Evolutionary conservation across 352 stramenopile species (phyloP).

Genomic region (Peronospora belbahrii): DNA sequence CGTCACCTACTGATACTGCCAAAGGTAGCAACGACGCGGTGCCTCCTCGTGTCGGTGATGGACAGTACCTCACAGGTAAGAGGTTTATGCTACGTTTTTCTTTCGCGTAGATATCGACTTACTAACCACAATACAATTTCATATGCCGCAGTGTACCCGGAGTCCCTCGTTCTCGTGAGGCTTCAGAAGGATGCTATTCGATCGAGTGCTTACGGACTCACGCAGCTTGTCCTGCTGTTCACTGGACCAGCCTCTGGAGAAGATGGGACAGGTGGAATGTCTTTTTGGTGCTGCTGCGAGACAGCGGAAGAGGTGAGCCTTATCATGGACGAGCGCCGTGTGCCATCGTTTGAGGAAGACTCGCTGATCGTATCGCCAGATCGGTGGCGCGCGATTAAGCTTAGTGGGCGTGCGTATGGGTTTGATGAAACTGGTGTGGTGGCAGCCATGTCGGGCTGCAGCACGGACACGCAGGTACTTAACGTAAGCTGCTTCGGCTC

Average conservation of each 20-base stretch:
- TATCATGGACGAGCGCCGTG: constrained; percentile 64
- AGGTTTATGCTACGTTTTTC: background rate
- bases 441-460: constrained; percentile 77
- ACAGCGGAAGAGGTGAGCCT: constrained; percentile 78
- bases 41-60: constrained; percentile 44
- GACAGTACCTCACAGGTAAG: constrained; percentile 67
- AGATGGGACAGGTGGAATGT: constrained; percentile 24
- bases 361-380: constrained; percentile 79
- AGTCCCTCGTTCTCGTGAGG: constrained; percentile 66
- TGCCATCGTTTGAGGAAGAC: constrained; percentile 58
- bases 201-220: constrained; percentile 68
- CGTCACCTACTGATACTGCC: constrained; percentile 13
- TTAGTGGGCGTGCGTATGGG: constrained; percentile 68
- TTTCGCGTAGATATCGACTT: background rate
- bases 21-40: constrained; percentile 6
- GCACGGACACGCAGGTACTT: constrained; percentile 72
- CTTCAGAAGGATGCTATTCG: constrained; percentile 68
- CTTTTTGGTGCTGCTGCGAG: constrained; percentile 84
- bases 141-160: constrained; percentile 50
- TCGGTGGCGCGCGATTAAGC: constrained; percentile 79
- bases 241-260: constrained; percentile 13
- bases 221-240: constrained; percentile 64
- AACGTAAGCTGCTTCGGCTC: constrained; percentile 83
- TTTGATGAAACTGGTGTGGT: constrained; percentile 86
- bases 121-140: background rate